Conservation (phyloP, 257 asterid genomes). For the Phtheirospermum japonicum region DNA sequence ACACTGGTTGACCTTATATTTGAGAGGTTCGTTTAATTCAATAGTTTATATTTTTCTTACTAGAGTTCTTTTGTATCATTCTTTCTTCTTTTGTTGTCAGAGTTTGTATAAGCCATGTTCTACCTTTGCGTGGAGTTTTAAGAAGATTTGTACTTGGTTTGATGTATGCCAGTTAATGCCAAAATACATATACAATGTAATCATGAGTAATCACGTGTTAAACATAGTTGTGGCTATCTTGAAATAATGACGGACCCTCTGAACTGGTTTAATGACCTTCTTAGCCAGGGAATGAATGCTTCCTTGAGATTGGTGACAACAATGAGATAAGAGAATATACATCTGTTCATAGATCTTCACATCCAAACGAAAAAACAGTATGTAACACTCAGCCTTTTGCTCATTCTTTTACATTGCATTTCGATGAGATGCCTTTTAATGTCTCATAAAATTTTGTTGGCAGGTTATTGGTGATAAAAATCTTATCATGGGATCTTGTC, state of each 20-base stretch:
- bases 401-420: constrained; percentile 9
- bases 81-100: constrained; percentile 10
- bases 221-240: constrained; percentile 15
- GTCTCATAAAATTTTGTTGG: constrained; percentile 23
- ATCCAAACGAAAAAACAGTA: constrained; percentile 72
- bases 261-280: constrained; percentile 30
- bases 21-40: constrained; percentile 6
- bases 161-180: constrained; percentile 11
- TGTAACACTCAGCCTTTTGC: constrained; percentile 24
- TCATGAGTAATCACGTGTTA: constrained; percentile 16
- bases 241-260: constrained; percentile 6
- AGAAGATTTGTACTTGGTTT: not conserved
- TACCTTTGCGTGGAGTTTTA: constrained; percentile 4
- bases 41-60: constrained; percentile 2
- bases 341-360: constrained; percentile 91
- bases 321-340: constrained; percentile 83
- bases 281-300: constrained; percentile 85
- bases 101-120: constrained; percentile 10
- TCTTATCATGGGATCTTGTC: constrained; percentile 96
- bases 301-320: constrained; percentile 89
- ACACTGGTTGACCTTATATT: constrained; percentile 2
- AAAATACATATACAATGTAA: not conserved
- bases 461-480: constrained; percentile 86
- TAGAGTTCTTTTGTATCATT: not conserved
- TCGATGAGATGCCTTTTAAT: constrained; percentile 3